Base-by-base conservation (phyloP, 1,284 basidiomycete genomes). In the Rhodofomes roseus region DNA sequence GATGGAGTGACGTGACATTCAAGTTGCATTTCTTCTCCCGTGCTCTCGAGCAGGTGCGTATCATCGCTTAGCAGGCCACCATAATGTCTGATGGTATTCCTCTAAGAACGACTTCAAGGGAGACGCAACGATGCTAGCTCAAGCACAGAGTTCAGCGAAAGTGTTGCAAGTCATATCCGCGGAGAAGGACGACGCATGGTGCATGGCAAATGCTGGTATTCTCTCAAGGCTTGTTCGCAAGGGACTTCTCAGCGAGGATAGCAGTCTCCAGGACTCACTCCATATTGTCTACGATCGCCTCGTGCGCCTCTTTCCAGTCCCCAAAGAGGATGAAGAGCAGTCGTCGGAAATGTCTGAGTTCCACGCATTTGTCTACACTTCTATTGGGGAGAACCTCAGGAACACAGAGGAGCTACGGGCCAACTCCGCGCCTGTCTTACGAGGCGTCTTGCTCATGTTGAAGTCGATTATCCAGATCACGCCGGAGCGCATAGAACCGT, bases 1-100 rank as follows among this genome's bases (percentile, higher is more conserved):
- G 94, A 18, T 95, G 97, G 91, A 87, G 83, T n/a, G 95, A 96
- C 69, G 94, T 98, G 16, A 92, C 91, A 11, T 89, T 98, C 63
- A 97, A 98, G 66, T 77, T 98, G 48, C 86, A 89, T 56, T 97
- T 90, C 74, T 97, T 98, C 76, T 84, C 89, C 59, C 83, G 92
- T 50, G 82, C 90, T 1, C 81, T 98, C 54, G 89, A 92, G 65
- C 86, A 89, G 79, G 94, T 93, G 68, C 74, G 11, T 40, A 46
- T 25, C 43, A 53, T 39, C n/a, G 7, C 22, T 48, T 22, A 4
- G 22, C 25, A 5, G 2, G 29, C 25, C 25, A 31, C 1, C 7
- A 20, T 0, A 22, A 29, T 2, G 12, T 37, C 44, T 59, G 31
- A 58, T 20, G 8, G n/a, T 37, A 27, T 12, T 11, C 16, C 9